Conservation (phyloP, 2,329 filamentous ascomycete species). For the Mariannaea elegans region DNA sequence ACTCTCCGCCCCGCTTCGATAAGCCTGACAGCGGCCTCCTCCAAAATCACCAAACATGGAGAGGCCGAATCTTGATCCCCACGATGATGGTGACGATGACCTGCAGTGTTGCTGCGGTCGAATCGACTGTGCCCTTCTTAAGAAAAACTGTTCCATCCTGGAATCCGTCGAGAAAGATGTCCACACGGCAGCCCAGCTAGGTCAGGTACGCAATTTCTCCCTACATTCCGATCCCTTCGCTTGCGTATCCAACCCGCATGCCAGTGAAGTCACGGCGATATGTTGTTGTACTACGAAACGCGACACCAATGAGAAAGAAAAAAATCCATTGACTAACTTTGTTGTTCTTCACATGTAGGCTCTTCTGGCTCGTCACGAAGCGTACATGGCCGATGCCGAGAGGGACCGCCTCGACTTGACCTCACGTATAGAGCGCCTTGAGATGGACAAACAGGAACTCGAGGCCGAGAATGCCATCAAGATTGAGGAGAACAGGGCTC, state of each 20-base stretch:
- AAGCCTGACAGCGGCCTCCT: constrained; percentile 16
- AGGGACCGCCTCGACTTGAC: constrained; percentile 80
- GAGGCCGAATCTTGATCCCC: constrained; percentile 33
- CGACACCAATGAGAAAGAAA: constrained; percentile 13
- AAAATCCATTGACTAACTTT: constrained; percentile 68
- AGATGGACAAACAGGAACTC: constrained; percentile 76
- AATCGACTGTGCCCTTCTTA: constrained; percentile 79
- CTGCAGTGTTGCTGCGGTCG: constrained; percentile 87
- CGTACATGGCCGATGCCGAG: constrained; percentile 92
- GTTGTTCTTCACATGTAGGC: constrained; percentile 70
- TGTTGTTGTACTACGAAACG: constrained; percentile 10
- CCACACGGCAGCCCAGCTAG: constrained; percentile 83
- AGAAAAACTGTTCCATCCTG: constrained; percentile 80
- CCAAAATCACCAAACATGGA: constrained; percentile 37
- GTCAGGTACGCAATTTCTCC: constrained; percentile 77
- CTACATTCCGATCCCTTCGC: constrained; percentile 35
- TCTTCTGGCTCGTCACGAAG: constrained; percentile 89
- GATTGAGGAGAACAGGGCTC: constrained; percentile 81
- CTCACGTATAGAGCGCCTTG: constrained; percentile 77
- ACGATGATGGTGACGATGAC: constrained; percentile 39
- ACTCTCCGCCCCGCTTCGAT: constrained; percentile 19
- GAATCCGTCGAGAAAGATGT: constrained; percentile 89
- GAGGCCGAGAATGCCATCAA: constrained; percentile 80
- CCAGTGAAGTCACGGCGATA: constrained; percentile 21
- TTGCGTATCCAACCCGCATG: constrained; percentile 29